Evolutionary conservation across 1,139 yeast species (phyloP), one percentile per base, ranked within the genome.

Genomic region (Nakaseomyces bracarensis): DNA sequence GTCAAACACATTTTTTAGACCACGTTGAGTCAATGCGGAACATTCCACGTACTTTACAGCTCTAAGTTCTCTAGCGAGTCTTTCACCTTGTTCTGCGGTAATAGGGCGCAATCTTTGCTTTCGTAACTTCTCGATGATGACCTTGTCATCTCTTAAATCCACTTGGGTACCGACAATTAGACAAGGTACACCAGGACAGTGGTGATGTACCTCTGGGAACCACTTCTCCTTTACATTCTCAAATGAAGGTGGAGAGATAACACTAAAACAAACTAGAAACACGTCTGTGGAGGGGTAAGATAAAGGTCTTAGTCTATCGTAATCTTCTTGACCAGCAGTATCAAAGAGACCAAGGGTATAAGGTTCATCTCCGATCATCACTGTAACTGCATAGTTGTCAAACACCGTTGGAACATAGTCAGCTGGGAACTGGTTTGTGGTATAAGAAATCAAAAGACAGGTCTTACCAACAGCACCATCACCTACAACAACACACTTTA

Each of bases 291-390:
- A 89, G 13, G 97, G 96, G 65, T 89, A 89, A 44, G 94, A 82
- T 54, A 89, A 73, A 10, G 97, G 97, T 67, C 97, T 83, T 61
- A 89, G 72, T 62, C 97, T 76, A 66, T 89, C 97, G 65, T 89
- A 89, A 70, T 89, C 97, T 72, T 89, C 96, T 70, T 89, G 97
- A 31, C 97, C 97, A 19, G 97, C 97, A 37, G 97, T 89, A 69
- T 89, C 97, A 62, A 87, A 89, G 48, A 89, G 71, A 10, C 96
- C 96, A 57, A 89, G 77, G 20, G 96, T 89, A 66, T 85, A 87
- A 31, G 97, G 96, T 66, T 87, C 96, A 61, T 87, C 96, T 39
- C 96, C 97, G 62, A 89, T 89, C 75, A 89, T 89, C 45, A 89
- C 96, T 3, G 96, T 89, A 43, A 89, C 97, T 10, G 96, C 96